A percentile compares a stretch with the other conserved stretches of the same genome.
These are phyloP conservation scores for Agrocybe pediades DNA, from an alignment of 768 basidiomycete genomes.

Conservation along the genomic window DNA sequence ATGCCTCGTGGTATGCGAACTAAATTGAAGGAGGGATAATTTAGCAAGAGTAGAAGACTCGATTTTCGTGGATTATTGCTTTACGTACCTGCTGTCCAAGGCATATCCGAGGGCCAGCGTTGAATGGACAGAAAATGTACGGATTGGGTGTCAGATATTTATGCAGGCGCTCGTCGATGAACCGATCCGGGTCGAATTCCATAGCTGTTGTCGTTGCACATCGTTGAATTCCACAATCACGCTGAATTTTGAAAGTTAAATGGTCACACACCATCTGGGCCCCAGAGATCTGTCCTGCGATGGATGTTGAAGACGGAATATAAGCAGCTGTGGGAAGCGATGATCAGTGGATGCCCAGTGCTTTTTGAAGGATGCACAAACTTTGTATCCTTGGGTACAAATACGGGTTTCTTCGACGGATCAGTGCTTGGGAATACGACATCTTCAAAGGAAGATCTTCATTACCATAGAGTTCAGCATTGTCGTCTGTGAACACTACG, in stretches of 20 bases:
- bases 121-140: conserved; percentile 41
- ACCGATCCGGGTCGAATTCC: conserved; percentile 56
- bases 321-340: conserved; percentile 1
- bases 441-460: not conserved
- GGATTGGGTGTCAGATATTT: conserved; percentile 48
- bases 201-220: conserved; percentile 28
- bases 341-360: not conserved
- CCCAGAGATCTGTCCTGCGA: conserved; percentile 64
- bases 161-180: conserved; percentile 49
- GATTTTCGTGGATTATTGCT: no score
- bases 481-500: no score
- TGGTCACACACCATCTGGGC: conserved; percentile 53
- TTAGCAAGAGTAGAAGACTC: not conserved
- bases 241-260: not conserved
- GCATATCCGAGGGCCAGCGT: conserved; percentile 38
- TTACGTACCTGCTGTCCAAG: conserved; percentile 39
- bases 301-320: conserved; percentile 63
- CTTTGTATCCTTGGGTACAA: not conserved
- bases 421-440: not conserved
- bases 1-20: conserved; percentile 69
- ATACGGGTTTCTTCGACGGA: not conserved
- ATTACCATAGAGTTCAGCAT: no score
- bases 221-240: not conserved
- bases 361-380: not conserved
- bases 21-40: conserved; percentile 19